Base-by-base conservation (phyloP, 176 grass and related monocot genomes). In the Saccharum spontaneum region DNA sequence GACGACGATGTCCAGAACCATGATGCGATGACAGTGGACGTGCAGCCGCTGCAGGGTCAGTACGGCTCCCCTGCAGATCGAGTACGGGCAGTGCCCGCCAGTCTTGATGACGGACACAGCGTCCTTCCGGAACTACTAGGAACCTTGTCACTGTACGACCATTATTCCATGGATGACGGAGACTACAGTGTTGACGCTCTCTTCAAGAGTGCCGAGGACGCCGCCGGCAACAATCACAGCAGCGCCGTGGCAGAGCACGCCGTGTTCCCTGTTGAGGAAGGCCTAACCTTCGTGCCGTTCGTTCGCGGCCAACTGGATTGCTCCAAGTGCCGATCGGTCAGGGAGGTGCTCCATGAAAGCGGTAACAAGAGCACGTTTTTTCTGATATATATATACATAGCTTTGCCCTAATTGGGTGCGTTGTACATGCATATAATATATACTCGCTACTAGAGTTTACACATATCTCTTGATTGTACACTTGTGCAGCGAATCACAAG, bases 291-390 rank as follows among this genome's bases (percentile, higher is more conserved):
- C 57, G 55, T 63, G 37, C 36, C 55, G 1, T 78, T 78, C 54
- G 14, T 30, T 30, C 37, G 0, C 14, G 76, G 76, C 36, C 55
- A 78, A 63, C 37, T 78, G 37, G 76, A 63, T 38, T 63, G 76
- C 57, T 28, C 76, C 55, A 63, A 63, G 1, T 78, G 76, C 76
- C 6, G 22, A 40, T 3, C 76, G 1, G 37, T 63, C n/a, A n/a
- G 55, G 55, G 76, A 78, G n/a, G 3, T 62, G 39, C 13, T 78
- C 76, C 76, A 78, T 28, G n/a, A 78, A 63, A 63, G 55, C 23
- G 76, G 76, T 78, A 63, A 59, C 10, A 9, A 46, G 45, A 77
- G 8, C 3, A 37, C 30, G 22, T 14, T 34, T 31, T 33, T 2
- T 30, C 11, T 48, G 44, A 45, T 45, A 46, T 1, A 46, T 14